Evolutionary conservation across 768 basidiomycete species (phyloP).

Genomic region (Rhodotorula sphaerocarpa): DNA sequence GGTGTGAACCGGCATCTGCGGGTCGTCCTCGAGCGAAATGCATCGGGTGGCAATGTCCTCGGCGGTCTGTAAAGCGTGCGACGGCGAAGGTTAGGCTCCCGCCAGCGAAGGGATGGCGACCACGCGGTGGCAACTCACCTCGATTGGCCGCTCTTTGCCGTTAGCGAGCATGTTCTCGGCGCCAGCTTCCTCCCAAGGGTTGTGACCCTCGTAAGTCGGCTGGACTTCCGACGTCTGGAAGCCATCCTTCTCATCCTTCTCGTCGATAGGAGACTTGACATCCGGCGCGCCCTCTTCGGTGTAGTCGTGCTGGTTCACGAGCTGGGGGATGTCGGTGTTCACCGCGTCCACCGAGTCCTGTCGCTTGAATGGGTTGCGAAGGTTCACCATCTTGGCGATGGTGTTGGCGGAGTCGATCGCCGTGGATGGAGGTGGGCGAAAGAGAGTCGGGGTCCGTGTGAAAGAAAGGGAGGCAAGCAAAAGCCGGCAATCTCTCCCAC

Average conservation of each 20-base stretch:
- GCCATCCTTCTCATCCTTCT: slow-evolving; percentile 8
- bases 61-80: slow-evolving; percentile 14
- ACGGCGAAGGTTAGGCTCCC: not conserved
- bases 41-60: slow-evolving; percentile 32
- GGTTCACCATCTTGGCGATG: slow-evolving; percentile 11
- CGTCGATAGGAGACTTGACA: slow-evolving; percentile 8
- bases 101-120: not conserved
- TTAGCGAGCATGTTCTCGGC: slow-evolving; percentile 20
- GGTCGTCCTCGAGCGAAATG: slow-evolving; percentile 34
- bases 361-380: slow-evolving; percentile 26
- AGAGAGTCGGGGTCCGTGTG: no score
- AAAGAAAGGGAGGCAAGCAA: no score
- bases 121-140: slow-evolving; percentile 10
- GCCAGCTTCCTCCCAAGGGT: not conserved
- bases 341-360: slow-evolving; percentile 18
- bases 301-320: not conserved
- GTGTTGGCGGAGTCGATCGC: no score
- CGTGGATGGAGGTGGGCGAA: no score
- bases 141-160: slow-evolving; percentile 36
- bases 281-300: not conserved
- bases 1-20: slow-evolving; percentile 32
- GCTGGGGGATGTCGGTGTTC: not conserved
- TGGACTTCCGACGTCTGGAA: not conserved
- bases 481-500: no score
- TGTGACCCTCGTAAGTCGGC: not conserved